Evolutionary conservation across 257 asterid genomes (phyloP), one percentile per base, ranked within the genome.

Genomic region (Solanum appendiculatum): DNA sequence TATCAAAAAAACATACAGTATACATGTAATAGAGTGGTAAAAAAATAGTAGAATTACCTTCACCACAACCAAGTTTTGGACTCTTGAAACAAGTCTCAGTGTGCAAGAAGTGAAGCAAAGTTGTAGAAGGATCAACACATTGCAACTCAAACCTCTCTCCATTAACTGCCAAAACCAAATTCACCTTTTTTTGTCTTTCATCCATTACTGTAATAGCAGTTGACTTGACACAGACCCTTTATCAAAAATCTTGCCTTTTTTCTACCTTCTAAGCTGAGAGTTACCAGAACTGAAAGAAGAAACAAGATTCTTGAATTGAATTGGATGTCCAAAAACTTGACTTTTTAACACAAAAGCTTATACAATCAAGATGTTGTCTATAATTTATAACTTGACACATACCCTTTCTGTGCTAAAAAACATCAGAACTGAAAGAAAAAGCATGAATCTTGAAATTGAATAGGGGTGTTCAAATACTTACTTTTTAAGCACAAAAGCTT

Each of bases 1-100:
- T 4, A 34, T 34, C 36, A 34, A 34, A 34, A 34, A 34, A 34
- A 34, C 36, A 34, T 34, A 34, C 2, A 2, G n/a, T n/a, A 37
- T 69, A 64, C 29, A 83, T 64, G 63, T 34, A 66, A 23, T 8
- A 29, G 12, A 18, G 51, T 36, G 8, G 23, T 60, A 29, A 1
- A 33, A 13, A 16, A 51, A 12, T 48, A 48, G 34, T 12, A 85
- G 6, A 68, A 36, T 40, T 68, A 95, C 98, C 98, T 95, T 95
- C 97, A 70, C 94, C 98, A 85, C 98, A 95, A 72, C 96, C 91
- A 75, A 95, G 98, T 88, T 95, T 95, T 86, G 90, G 93, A 86
- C 98, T 94, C 91, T 94, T 95, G 90, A 93, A 93, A 88, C 91
- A 90, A 78, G 98, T 94, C 8, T 86, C 42, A 20, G 89, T 74